phyloP scores from a whole-genome alignment of 257 asterid genomes.

The Datura wrightii region DNA sequence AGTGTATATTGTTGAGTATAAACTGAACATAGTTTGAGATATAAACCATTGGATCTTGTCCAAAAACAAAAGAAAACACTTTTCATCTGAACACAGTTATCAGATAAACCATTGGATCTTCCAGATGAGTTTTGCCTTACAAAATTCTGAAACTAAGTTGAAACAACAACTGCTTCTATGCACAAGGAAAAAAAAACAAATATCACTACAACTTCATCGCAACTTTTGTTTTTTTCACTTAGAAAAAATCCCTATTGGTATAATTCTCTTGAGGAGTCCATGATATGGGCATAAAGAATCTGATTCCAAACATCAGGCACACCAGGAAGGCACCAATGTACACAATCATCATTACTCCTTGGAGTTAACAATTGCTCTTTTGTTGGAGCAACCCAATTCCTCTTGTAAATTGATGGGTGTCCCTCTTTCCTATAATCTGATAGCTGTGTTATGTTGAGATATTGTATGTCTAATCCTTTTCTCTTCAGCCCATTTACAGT shows the following conservation, averaged over 20 bases:
- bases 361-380: constrained; percentile 33
- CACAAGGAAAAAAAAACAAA: background rate
- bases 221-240: too few species aligned
- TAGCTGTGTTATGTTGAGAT: constrained; percentile 46
- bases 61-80: too few species aligned
- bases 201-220: too few species aligned
- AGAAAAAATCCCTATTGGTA: too few species aligned
- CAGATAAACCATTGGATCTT: too few species aligned
- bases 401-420: constrained; percentile 49
- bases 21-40: too few species aligned
- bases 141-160: too few species aligned
- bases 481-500: constrained; percentile 34
- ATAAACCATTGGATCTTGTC: too few species aligned
- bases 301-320: constrained; percentile 55
- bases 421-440: constrained; percentile 51
- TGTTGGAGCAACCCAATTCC: constrained; percentile 36
- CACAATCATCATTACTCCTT: constrained; percentile 44
- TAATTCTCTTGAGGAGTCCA: constrained; percentile 15
- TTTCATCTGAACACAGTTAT: too few species aligned
- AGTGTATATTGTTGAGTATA: too few species aligned
- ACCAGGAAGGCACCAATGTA: constrained; percentile 56
- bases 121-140: too few species aligned
- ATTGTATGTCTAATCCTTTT: constrained; percentile 40
- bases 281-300: constrained; percentile 43
- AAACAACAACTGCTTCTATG: background rate